A percentile compares a stretch with the other conserved stretches of the same genome.
phyloP scores from a whole-genome alignment of 371 early-diverging fungal genomes.

The Smittium culicis region DNA sequence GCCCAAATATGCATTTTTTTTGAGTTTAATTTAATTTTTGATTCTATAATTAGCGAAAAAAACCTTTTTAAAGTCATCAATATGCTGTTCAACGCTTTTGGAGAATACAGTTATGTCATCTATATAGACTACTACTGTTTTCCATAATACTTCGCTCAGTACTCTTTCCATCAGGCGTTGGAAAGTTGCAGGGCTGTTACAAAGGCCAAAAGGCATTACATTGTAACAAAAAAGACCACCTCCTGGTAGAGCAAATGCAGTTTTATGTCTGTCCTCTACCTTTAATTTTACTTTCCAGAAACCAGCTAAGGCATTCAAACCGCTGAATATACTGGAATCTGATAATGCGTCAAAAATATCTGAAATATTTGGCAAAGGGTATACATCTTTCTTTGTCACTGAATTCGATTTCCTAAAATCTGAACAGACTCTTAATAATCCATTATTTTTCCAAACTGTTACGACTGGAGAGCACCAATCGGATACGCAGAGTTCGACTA shows the following conservation, averaged over 20 bases:
- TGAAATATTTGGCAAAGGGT: conserved; percentile 24
- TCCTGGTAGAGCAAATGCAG: conserved; percentile 31
- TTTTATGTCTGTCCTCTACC: conserved; percentile 25
- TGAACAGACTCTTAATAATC: conserved; percentile 30
- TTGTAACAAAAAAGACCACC: conserved; percentile 5
- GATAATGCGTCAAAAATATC: conserved; percentile 27
- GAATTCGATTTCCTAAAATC: conserved; percentile 38
- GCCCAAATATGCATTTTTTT: conserved; percentile 14
- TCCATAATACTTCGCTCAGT: conserved; percentile 4
- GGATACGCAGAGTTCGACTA: conserved; percentile 5
- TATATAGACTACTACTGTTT: conserved; percentile 8
- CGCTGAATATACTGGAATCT: conserved; percentile 14
- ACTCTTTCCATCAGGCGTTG: conserved; percentile 3
- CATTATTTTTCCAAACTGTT: conserved; percentile 43
- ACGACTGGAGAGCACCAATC: conserved; percentile 37
- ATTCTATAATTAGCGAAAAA: conserved; percentile 10
- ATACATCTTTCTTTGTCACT: conserved; percentile 25
- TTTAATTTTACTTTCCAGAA: conserved; percentile 31
- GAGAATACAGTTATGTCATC: conserved; percentile 17
- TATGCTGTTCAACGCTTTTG: conserved; percentile 3
- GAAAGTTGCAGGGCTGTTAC: conserved; percentile 5
- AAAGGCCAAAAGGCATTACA: conserved; percentile 4
- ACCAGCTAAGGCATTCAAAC: conserved; percentile 24
- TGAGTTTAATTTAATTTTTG: conserved; percentile 18
- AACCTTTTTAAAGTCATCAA: conserved; percentile 6